Evolutionary conservation across 345 rosid genomes (phyloP).

Genomic region (Bruguiera sexangula): DNA sequence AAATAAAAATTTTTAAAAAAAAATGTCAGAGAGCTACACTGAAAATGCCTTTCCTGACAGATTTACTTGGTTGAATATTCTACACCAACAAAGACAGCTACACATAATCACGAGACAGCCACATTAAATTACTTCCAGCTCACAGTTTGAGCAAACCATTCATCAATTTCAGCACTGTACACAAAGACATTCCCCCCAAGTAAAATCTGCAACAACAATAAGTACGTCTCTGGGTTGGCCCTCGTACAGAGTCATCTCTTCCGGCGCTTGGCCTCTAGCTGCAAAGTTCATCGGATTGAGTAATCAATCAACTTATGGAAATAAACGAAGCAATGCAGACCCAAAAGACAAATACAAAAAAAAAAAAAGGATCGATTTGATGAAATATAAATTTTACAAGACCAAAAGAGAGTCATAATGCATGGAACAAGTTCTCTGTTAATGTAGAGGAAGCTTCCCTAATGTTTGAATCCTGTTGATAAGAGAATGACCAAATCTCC

Average conservation of each 20-base stretch:
- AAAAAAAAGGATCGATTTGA: background rate
- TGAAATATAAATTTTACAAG: no score
- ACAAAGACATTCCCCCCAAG: constrained; percentile 31
- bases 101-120: constrained; percentile 23
- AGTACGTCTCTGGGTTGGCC: constrained; percentile 1
- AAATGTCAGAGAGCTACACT: background rate
- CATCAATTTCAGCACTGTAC: constrained; percentile 37
- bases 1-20: no score
- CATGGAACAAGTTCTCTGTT: no score
- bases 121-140: constrained; percentile 20
- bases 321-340: background rate
- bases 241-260: constrained; percentile 39
- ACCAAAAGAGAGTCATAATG: no score
- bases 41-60: background rate
- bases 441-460: no score
- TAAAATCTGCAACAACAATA: constrained; percentile 20
- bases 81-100: constrained; percentile 10
- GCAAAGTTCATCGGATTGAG: constrained; percentile 18
- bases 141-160: constrained; percentile 24
- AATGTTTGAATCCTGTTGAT: no score
- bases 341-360: no score
- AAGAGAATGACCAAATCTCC: no score
- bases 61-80: constrained; percentile 3
- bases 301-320: background rate
- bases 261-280: constrained; percentile 63